phyloP scores from a whole-genome alignment of 148 eudicot genomes.

The Arctostaphylos glauca region DNA sequence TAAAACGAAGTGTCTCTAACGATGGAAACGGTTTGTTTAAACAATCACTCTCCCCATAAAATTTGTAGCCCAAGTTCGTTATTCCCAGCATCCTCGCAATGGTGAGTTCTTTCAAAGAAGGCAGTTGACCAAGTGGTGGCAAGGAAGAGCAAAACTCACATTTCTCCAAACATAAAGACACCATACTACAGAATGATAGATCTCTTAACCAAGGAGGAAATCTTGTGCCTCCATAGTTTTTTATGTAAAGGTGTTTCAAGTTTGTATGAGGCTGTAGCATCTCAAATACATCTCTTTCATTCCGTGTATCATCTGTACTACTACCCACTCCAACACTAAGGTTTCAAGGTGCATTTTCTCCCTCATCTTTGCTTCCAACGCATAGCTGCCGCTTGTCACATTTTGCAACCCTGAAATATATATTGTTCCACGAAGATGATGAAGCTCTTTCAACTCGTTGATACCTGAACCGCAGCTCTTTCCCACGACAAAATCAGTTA shows the following conservation, averaged over 20 bases:
- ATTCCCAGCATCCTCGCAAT: neutral
- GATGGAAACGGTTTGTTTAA: neutral
- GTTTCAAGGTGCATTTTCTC: neutral
- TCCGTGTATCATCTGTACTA: neutral
- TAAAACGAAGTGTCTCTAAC: neutral
- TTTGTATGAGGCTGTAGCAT: constrained; percentile 13
- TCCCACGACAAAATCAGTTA: neutral
- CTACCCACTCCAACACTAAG: neutral
- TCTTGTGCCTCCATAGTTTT: neutral
- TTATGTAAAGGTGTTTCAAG: neutral
- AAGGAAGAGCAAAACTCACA: neutral
- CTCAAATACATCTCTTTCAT: neutral
- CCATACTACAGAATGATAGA: neutral
- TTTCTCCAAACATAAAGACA: neutral
- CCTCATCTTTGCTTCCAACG: constrained; percentile 14
- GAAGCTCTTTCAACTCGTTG: neutral
- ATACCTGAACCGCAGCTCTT: neutral
- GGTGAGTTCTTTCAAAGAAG: constrained; percentile 3
- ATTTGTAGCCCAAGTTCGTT: neutral
- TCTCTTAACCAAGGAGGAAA: constrained; percentile 19
- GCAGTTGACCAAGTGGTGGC: constrained; percentile 12
- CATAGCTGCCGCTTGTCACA: neutral
- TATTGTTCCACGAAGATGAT: neutral
- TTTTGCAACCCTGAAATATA: neutral
- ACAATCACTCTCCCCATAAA: constrained; percentile 3